phyloP scores from a whole-genome alignment of 2,329 filamentous ascomycete species.

The Xylariaceae sp. region DNA sequence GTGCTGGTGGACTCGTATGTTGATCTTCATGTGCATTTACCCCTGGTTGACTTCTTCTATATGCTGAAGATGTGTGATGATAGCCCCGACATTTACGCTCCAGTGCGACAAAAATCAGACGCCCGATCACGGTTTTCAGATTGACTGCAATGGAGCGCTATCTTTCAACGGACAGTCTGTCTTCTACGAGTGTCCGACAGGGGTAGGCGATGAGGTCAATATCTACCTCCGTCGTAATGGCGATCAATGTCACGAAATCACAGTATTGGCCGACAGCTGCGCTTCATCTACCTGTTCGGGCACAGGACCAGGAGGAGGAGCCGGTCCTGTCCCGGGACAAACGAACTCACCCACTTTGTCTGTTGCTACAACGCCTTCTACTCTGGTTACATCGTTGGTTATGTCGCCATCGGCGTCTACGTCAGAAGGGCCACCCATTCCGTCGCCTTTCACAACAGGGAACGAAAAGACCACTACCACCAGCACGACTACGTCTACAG shows the following conservation, averaged over 20 bases:
- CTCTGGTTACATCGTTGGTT: constrained; percentile 1
- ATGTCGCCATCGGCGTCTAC: not conserved
- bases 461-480: constrained; percentile 9
- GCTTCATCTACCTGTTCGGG: constrained; percentile 21
- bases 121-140: constrained; percentile 50
- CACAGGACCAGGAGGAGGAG: constrained; percentile 11
- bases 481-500: constrained; percentile 17
- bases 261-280: constrained; percentile 40
- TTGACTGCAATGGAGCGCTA: constrained; percentile 48
- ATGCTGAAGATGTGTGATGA: constrained; percentile 9
- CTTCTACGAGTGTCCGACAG: constrained; percentile 59
- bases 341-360: constrained; percentile 5
- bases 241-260: constrained; percentile 45
- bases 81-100: constrained; percentile 52
- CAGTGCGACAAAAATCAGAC: constrained; percentile 54
- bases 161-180: constrained; percentile 44
- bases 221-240: constrained; percentile 44
- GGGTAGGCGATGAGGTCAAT: constrained; percentile 49
- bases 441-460: constrained; percentile 11
- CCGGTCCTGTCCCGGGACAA: constrained; percentile 3
- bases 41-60: not conserved
- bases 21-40: not conserved
- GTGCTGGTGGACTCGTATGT: constrained; percentile 56
- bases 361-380: not conserved
- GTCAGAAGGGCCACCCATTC: constrained; percentile 6